Base-by-base conservation (phyloP, 352 stramenopile species). In the Phytophthora pluvialis region DNA sequence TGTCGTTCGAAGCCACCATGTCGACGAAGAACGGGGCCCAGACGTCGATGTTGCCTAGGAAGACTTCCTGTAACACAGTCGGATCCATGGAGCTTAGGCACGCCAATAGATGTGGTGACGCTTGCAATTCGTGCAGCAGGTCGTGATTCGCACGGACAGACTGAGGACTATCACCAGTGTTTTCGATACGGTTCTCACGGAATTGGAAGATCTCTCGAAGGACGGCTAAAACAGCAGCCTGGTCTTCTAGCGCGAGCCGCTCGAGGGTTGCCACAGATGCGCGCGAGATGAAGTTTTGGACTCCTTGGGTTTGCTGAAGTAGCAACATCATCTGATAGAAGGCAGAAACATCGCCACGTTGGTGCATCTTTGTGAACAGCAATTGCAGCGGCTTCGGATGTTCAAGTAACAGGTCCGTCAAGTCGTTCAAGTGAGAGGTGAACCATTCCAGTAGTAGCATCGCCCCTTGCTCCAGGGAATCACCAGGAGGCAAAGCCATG, bases 11-110 rank as follows among this genome's bases (percentile, higher is more conserved):
- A 10, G 75, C 55, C 12, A 85, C 75, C 1, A 77, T 70, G 35
- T 93, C 78, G 3, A 91, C 73, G 42, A 93, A 89, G 50, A 83
- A 93, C 25, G 82, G 75, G 10, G 66, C 66, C 84, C 84, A 93
- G 1, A 75, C 76, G 21, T 88, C 80, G 6, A 90, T 45, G 51
- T 93, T 80, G 3, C 71, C 76, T 13, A 76, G 57, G 28, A 93
- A 76, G n/a, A 93, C 69, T 42, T 91, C 83, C 39, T 89, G 78
- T 8, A 93, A 60, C 31, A 72, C 75, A 4, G 69, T 84, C 28
- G 80, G 72, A 58, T 90, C 82, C 52, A 90, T 81, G 21, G 88
- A 77, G 45, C 77, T 81, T 31, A 93, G 51, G 16, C 82, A 90
- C 11, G 75, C 80, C 10, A 79, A 61, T 9, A 93, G 68, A 56